Base-by-base conservation (phyloP, 768 basidiomycete genomes). In the Rhodotorula kratochvilovae region DNA sequence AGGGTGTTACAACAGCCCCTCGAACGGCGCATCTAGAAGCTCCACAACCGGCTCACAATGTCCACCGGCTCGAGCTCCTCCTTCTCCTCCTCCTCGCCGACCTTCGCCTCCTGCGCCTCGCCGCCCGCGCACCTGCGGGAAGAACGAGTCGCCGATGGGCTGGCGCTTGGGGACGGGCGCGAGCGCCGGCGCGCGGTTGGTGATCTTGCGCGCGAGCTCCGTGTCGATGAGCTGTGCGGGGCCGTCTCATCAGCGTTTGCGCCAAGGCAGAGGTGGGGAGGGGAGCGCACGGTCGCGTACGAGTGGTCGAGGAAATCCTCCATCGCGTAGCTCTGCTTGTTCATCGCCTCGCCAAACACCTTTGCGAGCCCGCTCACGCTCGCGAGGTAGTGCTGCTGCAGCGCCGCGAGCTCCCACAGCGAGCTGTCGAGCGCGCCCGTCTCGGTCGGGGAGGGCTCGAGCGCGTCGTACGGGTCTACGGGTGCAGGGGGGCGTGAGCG, bases 251-350 rank as follows among this genome's bases (percentile, higher is more conserved):
- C 46, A 48, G 46, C 46, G 46, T 48, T 21, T 6, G 21, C 19
- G 21, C 4, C 19, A 25, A 19, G 45, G 16, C 15, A 45, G n/a
- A 45, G 17, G 45, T 3, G 45, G 19, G 45, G 15, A 45, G 45
- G 19, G 45, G 19, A 19, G 45, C 82, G 70, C 61, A 81, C 81
- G 2, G 81, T 81, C 3, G 76, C 77, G 61, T 83, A 83, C 5
- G 90, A 90, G 79, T 98, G 95, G 79, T 98, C 96, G 78, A 97
- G 80, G 80, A 98, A 99, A 79, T 98, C 95, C 75, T 98, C 95
- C 86, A 96, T 86, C 23, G 86, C 83, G 80, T 93, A 97, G 46
- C 84, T 84, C 27, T 89, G 91, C 78, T 95, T 97, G 21, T 92
- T 97, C 81, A 99, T 96, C 10, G 90, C 88, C 78, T 94, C 92